phyloP scores from a whole-genome alignment of 2,329 filamentous ascomycete species.

The Paracoccidioides lutzii region DNA sequence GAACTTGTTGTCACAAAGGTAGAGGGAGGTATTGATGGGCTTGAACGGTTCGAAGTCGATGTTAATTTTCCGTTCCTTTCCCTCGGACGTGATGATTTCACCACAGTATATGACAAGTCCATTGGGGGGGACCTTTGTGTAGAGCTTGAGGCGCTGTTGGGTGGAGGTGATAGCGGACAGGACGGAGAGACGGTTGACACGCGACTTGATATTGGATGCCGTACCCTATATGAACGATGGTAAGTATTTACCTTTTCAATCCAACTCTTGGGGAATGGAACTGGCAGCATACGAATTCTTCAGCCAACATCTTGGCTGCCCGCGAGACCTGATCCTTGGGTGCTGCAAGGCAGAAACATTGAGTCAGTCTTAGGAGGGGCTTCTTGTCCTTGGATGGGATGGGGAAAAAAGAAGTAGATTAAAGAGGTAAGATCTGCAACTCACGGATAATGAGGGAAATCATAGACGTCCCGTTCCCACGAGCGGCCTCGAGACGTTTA shows the following conservation, averaged over 20 bases:
- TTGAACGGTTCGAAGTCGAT: constrained; percentile 99
- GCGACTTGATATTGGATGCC: constrained; percentile 98
- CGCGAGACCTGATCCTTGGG: constrained; percentile 97
- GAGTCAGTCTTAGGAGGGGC: neutral
- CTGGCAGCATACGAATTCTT: constrained; percentile 73
- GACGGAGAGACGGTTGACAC: constrained; percentile 96
- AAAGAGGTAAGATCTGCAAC: constrained; percentile 23
- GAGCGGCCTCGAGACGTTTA: constrained; percentile 91
- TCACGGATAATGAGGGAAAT: constrained; percentile 97
- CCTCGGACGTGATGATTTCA: constrained; percentile 98
- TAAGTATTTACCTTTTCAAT: constrained; percentile 3
- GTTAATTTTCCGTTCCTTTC: constrained; percentile 99
- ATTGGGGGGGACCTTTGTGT: constrained; percentile 97
- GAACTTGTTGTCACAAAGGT: constrained; percentile 99
- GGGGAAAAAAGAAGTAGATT: neutral
- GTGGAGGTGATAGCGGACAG: constrained; percentile 97
- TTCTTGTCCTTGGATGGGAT: neutral
- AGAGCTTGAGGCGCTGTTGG: constrained; percentile 96
- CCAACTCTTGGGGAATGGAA: neutral
- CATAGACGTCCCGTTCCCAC: constrained; percentile 99
- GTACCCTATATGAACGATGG: constrained; percentile 54
- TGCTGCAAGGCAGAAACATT: constrained; percentile 39
- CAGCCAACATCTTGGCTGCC: constrained; percentile 98
- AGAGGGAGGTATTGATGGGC: constrained; percentile 98
- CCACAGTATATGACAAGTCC: constrained; percentile 97